A percentile compares a stretch with the other conserved stretches of the same genome.
Evolutionary conservation across 129 eudicot species (phyloP).

Genomic region (Oenanthe sinensis): DNA sequence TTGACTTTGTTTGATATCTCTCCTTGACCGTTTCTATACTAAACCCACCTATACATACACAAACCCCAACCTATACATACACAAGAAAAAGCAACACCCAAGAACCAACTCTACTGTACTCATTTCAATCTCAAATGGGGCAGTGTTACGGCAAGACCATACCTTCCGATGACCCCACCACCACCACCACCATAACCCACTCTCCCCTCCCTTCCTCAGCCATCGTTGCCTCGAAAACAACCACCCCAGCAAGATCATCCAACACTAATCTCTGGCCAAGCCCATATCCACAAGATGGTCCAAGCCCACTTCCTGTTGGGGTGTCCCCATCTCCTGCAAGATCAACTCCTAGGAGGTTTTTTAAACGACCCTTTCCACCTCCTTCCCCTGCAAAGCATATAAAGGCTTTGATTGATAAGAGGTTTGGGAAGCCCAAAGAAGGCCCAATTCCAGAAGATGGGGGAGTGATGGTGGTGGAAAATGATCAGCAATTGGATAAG

Average conservation of each 20-base stretch:
- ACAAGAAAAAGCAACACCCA: not conserved
- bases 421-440: conserved; percentile 64
- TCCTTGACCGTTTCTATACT: not conserved
- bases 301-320: conserved; percentile 52
- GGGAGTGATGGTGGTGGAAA: conserved; percentile 17
- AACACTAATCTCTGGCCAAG: conserved; percentile 69
- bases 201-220: conserved; percentile 31
- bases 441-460: conserved; percentile 83
- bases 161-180: conserved; percentile 43
- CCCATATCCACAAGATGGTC: conserved; percentile 61
- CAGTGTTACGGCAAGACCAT: conserved; percentile 95
- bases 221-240: not conserved
- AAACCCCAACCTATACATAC: not conserved
- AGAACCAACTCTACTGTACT: not conserved
- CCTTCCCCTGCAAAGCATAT: conserved; percentile 93
- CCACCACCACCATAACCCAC: conserved; percentile 30
- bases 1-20: conserved; percentile 9
- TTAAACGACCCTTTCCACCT: conserved; percentile 82
- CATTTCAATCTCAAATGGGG: conserved; percentile 38
- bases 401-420: conserved; percentile 61
- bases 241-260: conserved; percentile 14
- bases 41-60: not conserved
- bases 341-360: conserved; percentile 75
- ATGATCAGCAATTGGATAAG: conserved; percentile 57
- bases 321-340: conserved; percentile 87